Conservation (phyloP, 2,329 filamentous ascomycete genomes). For the Fusarium fujikuroi region DNA sequence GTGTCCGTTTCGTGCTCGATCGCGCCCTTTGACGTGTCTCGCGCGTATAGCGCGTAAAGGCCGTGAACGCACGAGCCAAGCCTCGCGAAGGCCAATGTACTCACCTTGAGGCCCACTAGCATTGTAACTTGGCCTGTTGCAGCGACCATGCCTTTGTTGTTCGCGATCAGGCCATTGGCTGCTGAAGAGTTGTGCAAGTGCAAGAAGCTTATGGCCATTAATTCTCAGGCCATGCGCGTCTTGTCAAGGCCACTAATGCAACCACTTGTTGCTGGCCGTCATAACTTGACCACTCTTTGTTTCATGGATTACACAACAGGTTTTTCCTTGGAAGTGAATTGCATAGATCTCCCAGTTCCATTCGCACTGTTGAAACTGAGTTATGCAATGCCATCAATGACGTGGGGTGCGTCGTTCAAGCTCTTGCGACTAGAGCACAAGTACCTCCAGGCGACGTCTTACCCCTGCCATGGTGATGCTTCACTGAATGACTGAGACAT, state of each 20-base stretch:
- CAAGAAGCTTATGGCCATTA: conserved; percentile 18
- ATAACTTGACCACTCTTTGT: conserved; percentile 13
- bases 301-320: not conserved
- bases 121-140: conserved; percentile 6
- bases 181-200: conserved; percentile 1
- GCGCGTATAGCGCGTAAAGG: conserved; percentile 40
- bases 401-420: not conserved
- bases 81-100: not conserved
- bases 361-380: not conserved
- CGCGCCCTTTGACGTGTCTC: conserved; percentile 49
- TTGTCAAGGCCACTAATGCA: conserved; percentile 35
- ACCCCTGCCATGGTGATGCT: not conserved
- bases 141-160: conserved; percentile 9
- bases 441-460: not conserved
- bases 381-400: not conserved
- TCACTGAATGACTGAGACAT: not conserved
- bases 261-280: conserved; percentile 34
- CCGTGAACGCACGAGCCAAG: conserved; percentile 36
- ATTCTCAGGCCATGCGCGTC: conserved; percentile 13
- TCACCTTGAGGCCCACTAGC: conserved; percentile 13
- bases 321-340: not conserved
- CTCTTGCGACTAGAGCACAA: not conserved
- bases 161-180: conserved; percentile 10
- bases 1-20: conserved; percentile 58
- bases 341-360: not conserved